Percentiles rank a stretch among this genome's conserved stretches.
These are phyloP conservation scores for Alternaria tenuissima DNA, from an alignment of 2,329 filamentous ascomycete genomes.

Conservation along the genomic window DNA sequence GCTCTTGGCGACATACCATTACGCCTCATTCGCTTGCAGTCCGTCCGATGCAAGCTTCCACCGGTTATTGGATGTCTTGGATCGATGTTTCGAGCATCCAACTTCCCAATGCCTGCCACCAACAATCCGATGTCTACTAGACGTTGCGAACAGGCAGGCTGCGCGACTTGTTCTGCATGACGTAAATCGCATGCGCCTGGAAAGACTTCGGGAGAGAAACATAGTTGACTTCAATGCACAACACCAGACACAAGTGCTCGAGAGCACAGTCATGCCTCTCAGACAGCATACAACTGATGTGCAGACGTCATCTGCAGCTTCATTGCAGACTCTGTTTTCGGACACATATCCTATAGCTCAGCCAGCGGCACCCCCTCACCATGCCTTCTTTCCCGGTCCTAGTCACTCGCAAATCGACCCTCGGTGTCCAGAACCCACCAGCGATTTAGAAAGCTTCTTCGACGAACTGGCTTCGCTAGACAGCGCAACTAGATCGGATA, in stretches of 20 bases:
- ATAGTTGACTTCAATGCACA: constrained; percentile 20
- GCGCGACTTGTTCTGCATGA: constrained; percentile 23
- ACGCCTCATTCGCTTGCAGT: constrained; percentile 29
- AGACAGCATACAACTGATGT: constrained; percentile 7
- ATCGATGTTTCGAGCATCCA: constrained; percentile 30
- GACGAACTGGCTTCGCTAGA: constrained; percentile 67
- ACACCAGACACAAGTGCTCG: background rate
- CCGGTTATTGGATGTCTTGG: constrained; percentile 33
- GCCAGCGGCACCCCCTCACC: constrained; percentile 10
- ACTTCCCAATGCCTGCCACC: constrained; percentile 38
- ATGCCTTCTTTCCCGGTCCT: constrained; percentile 21
- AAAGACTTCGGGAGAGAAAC: constrained; percentile 26
- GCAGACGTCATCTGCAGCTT: constrained; percentile 32
- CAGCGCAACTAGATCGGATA: constrained; percentile 61
- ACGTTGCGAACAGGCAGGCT: constrained; percentile 28
- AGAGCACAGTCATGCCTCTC: constrained; percentile 7
- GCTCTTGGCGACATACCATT: constrained; percentile 40
- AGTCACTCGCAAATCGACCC: constrained; percentile 26
- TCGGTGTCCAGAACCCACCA: constrained; percentile 48
- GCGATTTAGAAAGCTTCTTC: constrained; percentile 62
- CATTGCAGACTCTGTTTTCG: constrained; percentile 24
- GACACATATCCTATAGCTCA: constrained; percentile 3
- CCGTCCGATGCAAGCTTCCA: constrained; percentile 31
- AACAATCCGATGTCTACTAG: constrained; percentile 35
- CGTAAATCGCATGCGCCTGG: constrained; percentile 26